Evolutionary conservation across 2,329 filamentous ascomycete species (phyloP).

Genomic region (Cercospora sp.): DNA sequence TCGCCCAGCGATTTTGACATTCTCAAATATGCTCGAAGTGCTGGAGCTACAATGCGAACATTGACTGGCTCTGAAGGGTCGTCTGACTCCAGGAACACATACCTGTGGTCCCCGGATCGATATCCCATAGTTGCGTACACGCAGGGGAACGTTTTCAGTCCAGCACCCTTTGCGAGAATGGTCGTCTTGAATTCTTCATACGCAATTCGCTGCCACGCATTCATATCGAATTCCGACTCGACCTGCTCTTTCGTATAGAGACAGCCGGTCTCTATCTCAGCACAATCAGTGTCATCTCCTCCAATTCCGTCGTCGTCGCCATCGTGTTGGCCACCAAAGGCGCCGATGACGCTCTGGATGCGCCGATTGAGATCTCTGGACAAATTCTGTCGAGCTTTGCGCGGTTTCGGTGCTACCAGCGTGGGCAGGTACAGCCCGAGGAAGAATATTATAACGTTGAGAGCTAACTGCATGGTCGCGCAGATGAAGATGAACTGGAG

Average conservation of each 20-base stretch:
- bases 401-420: slow-evolving; percentile 19
- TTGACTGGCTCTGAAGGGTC: slow-evolving; percentile 27
- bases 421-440: slow-evolving; percentile 23
- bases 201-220: slow-evolving; percentile 26
- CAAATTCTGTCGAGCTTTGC: slow-evolving; percentile 21
- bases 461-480: slow-evolving; percentile 23
- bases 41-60: slow-evolving; percentile 25
- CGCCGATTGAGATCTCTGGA: slow-evolving; percentile 8
- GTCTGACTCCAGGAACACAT: slow-evolving; percentile 27
- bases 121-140: slow-evolving; percentile 28
- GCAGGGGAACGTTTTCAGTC: slow-evolving; percentile 27
- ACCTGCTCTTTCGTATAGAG: slow-evolving; percentile 22
- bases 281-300: background rate
- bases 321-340: background rate
- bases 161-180: slow-evolving; percentile 26
- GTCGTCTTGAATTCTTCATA: slow-evolving; percentile 29
- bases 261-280: background rate
- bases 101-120: slow-evolving; percentile 26
- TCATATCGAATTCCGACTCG: slow-evolving; percentile 24
- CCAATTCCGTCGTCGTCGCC: background rate
- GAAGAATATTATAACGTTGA: slow-evolving; percentile 26
- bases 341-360: background rate
- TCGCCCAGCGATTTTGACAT: slow-evolving; percentile 24
- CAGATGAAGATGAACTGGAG: background rate
- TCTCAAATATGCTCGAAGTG: slow-evolving; percentile 21